These are phyloP conservation scores for Ormosia semicastrata DNA, from an alignment of 306 rosid genomes.

Conservation along the genomic window DNA sequence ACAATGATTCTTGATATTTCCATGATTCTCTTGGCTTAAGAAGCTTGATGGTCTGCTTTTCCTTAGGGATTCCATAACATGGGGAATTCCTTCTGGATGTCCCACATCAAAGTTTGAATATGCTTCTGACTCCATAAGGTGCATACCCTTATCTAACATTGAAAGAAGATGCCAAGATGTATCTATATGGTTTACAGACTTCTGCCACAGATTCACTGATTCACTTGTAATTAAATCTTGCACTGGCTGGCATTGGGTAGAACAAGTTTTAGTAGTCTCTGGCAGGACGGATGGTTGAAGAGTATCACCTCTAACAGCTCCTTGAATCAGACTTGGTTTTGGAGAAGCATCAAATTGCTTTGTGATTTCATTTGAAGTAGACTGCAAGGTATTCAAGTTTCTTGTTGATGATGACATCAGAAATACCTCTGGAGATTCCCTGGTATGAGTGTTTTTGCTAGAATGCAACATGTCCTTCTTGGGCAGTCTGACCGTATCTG, in stretches of 20 bases:
- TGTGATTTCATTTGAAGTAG: conserved; percentile 20
- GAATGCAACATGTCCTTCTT: conserved; percentile 9
- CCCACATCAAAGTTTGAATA: background rate
- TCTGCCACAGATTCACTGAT: background rate
- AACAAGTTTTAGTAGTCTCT: conserved; percentile 4
- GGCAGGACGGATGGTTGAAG: conserved; percentile 18
- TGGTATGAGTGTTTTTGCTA: background rate
- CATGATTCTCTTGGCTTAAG: background rate
- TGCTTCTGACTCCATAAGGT: conserved; percentile 18
- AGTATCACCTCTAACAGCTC: background rate
- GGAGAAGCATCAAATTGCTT: conserved; percentile 3
- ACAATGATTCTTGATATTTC: background rate
- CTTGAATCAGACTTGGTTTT: conserved; percentile 10
- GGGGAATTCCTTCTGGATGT: background rate
- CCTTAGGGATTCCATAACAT: background rate
- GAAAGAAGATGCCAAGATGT: conserved; percentile 1
- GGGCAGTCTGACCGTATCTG: background rate
- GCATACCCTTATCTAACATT: background rate
- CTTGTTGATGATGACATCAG: conserved; percentile 12
- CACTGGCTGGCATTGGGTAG: background rate
- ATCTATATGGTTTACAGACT: background rate
- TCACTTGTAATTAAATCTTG: background rate
- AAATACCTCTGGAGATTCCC: conserved; percentile 1
- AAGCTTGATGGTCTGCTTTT: background rate
- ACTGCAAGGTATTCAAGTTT: background rate